These are phyloP conservation scores for Dioszegia aurantiaca DNA, from an alignment of 768 basidiomycete genomes.

Conservation along the genomic window DNA sequence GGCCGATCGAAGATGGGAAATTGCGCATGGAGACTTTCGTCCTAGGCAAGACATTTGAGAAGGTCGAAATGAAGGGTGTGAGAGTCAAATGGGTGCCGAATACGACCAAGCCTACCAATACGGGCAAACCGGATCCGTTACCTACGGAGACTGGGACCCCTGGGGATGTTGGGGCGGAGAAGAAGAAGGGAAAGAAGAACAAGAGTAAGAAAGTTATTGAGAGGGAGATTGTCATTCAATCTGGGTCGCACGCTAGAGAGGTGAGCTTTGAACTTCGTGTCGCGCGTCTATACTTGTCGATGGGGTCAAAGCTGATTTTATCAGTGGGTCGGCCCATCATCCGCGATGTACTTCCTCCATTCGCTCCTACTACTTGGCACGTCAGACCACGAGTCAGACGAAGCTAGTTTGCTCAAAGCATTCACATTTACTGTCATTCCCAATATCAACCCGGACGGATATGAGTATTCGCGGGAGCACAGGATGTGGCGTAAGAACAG, in stretches of 20 bases:
- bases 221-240: slow-evolving; percentile 64
- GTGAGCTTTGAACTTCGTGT: slow-evolving; percentile 54
- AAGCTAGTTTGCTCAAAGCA: slow-evolving; percentile 57
- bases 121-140: slow-evolving; percentile 19
- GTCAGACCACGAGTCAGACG: slow-evolving; percentile 53
- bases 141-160: slow-evolving; percentile 11
- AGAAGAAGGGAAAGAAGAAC: slow-evolving; percentile 12
- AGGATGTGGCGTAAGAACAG: slow-evolving; percentile 58
- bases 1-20: slow-evolving; percentile 4
- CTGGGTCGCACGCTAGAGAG: slow-evolving; percentile 74
- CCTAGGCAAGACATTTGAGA: slow-evolving; percentile 41
- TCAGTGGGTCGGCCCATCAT: slow-evolving; percentile 77
- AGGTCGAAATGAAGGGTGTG: slow-evolving; percentile 43
- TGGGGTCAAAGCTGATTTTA: neutral
- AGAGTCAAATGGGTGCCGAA: slow-evolving; percentile 22
- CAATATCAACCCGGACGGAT: slow-evolving; percentile 55
- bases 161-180: slow-evolving; percentile 5
- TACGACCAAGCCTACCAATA: slow-evolving; percentile 5
- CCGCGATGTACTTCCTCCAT: slow-evolving; percentile 70
- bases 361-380: slow-evolving; percentile 60
- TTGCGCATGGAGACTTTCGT: slow-evolving; percentile 28
- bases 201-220: slow-evolving; percentile 30
- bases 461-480: slow-evolving; percentile 58
- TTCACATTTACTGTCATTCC: slow-evolving; percentile 54
- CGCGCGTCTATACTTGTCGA: neutral